Conservation (phyloP, 768 basidiomycete genomes). For the Psilocybe azurescens region DNA sequence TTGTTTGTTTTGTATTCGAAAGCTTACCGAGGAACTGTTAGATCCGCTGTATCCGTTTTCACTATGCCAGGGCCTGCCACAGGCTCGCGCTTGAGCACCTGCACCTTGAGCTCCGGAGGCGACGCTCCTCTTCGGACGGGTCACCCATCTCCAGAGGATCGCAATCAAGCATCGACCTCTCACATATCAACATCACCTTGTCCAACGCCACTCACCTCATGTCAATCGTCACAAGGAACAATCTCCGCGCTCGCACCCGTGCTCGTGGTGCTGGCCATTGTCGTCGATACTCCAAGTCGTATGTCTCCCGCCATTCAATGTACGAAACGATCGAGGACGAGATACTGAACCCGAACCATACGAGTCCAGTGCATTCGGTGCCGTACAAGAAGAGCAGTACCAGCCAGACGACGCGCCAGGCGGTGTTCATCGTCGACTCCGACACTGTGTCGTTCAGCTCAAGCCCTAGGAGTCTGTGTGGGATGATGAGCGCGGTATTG, state of each 20-base stretch:
- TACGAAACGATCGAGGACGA: slow-evolving; percentile 88
- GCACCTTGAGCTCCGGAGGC: slow-evolving; percentile 64
- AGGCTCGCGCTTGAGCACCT: slow-evolving; percentile 72
- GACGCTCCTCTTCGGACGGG: slow-evolving; percentile 76
- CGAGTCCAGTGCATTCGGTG: slow-evolving; percentile 14
- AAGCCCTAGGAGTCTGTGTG: slow-evolving; percentile 45
- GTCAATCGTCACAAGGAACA: slow-evolving; percentile 38
- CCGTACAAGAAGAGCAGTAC: slow-evolving; percentile 35
- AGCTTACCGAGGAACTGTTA: not conserved
- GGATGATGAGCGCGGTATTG: slow-evolving; percentile 74
- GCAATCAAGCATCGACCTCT: slow-evolving; percentile 78
- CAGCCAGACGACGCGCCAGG: slow-evolving; percentile 42
- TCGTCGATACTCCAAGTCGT: slow-evolving; percentile 68
- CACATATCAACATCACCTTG: slow-evolving; percentile 61
- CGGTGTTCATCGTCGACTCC: slow-evolving; percentile 62
- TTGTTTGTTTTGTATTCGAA: slow-evolving; percentile 23
- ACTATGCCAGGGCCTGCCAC: slow-evolving; percentile 55
- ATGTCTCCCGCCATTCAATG: slow-evolving; percentile 66
- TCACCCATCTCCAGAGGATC: slow-evolving; percentile 76
- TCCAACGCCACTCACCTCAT: slow-evolving; percentile 58
- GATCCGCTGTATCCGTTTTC: slow-evolving; percentile 61
- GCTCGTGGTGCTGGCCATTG: slow-evolving; percentile 72
- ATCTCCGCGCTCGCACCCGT: slow-evolving; percentile 38
- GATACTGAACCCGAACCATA: slow-evolving; percentile 34
- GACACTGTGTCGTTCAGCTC: slow-evolving; percentile 55